Evolutionary conservation across 2,329 filamentous ascomycete genomes (phyloP).

Genomic region (Teratosphaeria viscida): DNA sequence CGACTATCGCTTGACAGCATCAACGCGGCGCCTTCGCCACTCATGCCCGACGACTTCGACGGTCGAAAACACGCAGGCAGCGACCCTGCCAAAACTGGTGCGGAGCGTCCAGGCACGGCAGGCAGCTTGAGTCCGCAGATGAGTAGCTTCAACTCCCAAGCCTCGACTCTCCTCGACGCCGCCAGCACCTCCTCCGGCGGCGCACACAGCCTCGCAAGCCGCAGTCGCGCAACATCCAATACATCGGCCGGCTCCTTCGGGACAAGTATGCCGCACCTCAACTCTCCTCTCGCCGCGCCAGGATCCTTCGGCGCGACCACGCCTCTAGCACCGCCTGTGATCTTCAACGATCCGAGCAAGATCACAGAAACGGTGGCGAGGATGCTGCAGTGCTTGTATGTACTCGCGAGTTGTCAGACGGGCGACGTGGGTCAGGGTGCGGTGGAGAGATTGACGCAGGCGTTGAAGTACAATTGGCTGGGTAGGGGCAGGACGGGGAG

Average conservation of each 20-base stretch:
- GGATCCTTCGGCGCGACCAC: conserved; percentile 14
- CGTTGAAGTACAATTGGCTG: conserved; percentile 94
- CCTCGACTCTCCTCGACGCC: conserved; percentile 66
- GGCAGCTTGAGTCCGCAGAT: conserved; percentile 63
- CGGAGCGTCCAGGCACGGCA: conserved; percentile 49
- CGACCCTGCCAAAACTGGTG: conserved; percentile 22
- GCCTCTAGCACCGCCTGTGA: conserved; percentile 7
- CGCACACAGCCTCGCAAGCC: conserved; percentile 36
- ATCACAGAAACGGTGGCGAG: conserved; percentile 89
- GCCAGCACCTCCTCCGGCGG: conserved; percentile 39
- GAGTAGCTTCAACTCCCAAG: conserved; percentile 70
- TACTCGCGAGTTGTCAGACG: conserved; percentile 66
- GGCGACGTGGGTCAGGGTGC: conserved; percentile 64
- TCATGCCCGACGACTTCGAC: conserved; percentile 5
- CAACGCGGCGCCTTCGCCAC: conserved; percentile 33
- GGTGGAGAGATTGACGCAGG: conserved; percentile 72
- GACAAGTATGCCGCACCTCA: conserved; percentile 27
- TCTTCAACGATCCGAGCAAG: conserved; percentile 43
- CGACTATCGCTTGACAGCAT: conserved; percentile 74
- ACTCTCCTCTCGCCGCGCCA: conserved; percentile 12
- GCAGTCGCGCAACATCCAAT: conserved; percentile 77
- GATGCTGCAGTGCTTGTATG: conserved; percentile 93
- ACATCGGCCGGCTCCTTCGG: conserved; percentile 48
- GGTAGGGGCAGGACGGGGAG: conserved; percentile 80
- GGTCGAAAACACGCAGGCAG: conserved; percentile 20